phyloP scores from a whole-genome alignment of 2,329 filamentous ascomycete species.

The Calonectria honghensis region DNA sequence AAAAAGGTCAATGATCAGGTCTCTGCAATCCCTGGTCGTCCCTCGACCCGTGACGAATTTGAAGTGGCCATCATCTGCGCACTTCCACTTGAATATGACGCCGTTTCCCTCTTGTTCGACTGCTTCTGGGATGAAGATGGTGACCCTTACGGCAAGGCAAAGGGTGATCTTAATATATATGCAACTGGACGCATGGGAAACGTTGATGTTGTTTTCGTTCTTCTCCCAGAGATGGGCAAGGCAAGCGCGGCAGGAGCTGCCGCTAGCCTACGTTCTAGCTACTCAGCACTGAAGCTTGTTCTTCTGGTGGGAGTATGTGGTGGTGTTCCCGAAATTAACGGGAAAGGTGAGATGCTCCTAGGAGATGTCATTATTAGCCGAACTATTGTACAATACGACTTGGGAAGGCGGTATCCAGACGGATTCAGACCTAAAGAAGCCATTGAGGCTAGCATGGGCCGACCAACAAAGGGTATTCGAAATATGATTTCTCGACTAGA shows the following conservation, averaged over 20 bases:
- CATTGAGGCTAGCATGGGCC: constrained; percentile 50
- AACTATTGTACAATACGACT: constrained; percentile 55
- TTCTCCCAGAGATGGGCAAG: constrained; percentile 56
- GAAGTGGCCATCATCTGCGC: constrained; percentile 15
- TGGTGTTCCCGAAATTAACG: constrained; percentile 54
- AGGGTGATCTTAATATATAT: constrained; percentile 56
- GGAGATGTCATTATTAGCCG: constrained; percentile 61
- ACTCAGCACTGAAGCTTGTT: constrained; percentile 56
- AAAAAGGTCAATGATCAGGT: too few relatives aligned
- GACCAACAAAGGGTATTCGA: not conserved
- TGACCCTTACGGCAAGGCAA: constrained; percentile 11
- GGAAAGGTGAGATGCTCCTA: constrained; percentile 49
- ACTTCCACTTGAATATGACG: not conserved
- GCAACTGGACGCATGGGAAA: constrained; percentile 54
- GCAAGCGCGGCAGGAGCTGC: constrained; percentile 52
- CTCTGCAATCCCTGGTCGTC: not conserved
- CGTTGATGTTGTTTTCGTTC: constrained; percentile 56
- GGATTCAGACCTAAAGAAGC: constrained; percentile 51
- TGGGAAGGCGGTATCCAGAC: constrained; percentile 48
- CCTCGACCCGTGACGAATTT: not conserved
- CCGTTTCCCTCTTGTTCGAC: not conserved
- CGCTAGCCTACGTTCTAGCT: constrained; percentile 58
- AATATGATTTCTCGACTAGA: constrained; percentile 22
- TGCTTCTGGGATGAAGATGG: constrained; percentile 21
- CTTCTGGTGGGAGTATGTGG: constrained; percentile 65